Conservation (phyloP, 805 yeast species). For the Metschnikowia corniflorae region DNA sequence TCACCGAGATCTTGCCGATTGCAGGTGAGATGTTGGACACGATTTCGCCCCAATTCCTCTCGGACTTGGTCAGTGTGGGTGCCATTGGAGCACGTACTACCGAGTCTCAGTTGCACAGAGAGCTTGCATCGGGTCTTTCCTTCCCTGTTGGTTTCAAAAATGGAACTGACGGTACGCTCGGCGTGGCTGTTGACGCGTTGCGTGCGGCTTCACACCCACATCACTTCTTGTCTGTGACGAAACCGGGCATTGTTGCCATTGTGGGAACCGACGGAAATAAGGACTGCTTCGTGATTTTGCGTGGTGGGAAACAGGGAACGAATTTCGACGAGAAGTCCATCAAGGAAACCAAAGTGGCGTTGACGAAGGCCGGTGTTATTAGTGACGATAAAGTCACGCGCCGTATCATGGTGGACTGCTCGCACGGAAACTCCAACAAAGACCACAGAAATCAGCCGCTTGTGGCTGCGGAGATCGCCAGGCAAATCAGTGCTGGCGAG, state of each 20-base stretch:
- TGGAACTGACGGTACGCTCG: slow-evolving; percentile 94
- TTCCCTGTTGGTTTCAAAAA: slow-evolving; percentile 99
- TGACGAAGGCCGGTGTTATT: slow-evolving; percentile 44
- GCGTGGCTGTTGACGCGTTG: slow-evolving; percentile 92
- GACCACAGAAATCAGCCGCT: slow-evolving; percentile 93
- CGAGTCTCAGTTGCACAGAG: slow-evolving; percentile 96
- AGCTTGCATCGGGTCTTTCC: slow-evolving; percentile 91
- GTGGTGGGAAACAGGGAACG: slow-evolving; percentile 95
- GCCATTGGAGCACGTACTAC: slow-evolving; percentile 99
- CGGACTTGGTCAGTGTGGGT: slow-evolving; percentile 91
- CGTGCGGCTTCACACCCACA: slow-evolving; percentile 89
- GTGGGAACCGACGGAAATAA: slow-evolving; percentile 94
- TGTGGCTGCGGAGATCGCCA: slow-evolving; percentile 79
- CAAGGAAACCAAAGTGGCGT: slow-evolving; percentile 64
- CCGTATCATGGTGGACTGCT: slow-evolving; percentile 88
- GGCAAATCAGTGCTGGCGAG: slow-evolving; percentile 81
- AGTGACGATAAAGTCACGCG: slow-evolving; percentile 47
- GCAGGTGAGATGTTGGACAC: slow-evolving; percentile 98
- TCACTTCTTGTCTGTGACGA: slow-evolving; percentile 96
- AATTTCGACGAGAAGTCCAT: slow-evolving; percentile 86
- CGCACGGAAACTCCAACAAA: slow-evolving; percentile 95
- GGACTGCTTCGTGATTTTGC: slow-evolving; percentile 86
- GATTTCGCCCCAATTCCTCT: slow-evolving; percentile 91
- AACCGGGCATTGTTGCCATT: slow-evolving; percentile 95
- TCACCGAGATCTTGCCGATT: slow-evolving; percentile 79